These are phyloP conservation scores for Phytophthora cryptogea DNA, from an alignment of 352 stramenopile genomes.

Conservation along the genomic window DNA sequence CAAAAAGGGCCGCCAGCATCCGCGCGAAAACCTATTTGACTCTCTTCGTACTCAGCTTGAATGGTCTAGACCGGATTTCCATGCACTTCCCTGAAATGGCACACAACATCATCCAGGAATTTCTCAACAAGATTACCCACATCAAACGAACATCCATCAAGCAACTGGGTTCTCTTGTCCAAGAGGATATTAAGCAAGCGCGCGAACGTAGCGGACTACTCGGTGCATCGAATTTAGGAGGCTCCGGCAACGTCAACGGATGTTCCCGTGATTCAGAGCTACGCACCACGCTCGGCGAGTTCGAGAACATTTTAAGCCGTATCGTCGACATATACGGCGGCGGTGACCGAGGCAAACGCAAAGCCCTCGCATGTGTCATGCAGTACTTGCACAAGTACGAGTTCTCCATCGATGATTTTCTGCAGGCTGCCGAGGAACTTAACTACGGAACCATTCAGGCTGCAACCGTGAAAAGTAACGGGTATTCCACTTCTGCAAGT, in stretches of 20 bases:
- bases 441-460: conserved; percentile 22
- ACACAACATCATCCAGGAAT: conserved; percentile 72
- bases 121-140: conserved; percentile 80
- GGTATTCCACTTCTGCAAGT: conserved; percentile 11
- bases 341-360: conserved; percentile 71
- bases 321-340: conserved; percentile 75
- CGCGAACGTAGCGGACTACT: conserved; percentile 38
- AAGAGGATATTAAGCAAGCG: conserved; percentile 42
- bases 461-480: conserved; percentile 6
- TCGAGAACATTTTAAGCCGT: conserved; percentile 54
- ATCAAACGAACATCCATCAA: conserved; percentile 68
- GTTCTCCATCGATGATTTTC: conserved; percentile 78
- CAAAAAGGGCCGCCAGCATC: conserved; percentile 78
- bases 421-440: conserved; percentile 64
- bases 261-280: conserved; percentile 45
- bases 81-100: conserved; percentile 83
- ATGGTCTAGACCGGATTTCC: conserved; percentile 72
- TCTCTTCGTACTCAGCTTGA: conserved; percentile 75
- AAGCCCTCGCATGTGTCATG: conserved; percentile 72
- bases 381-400: conserved; percentile 84
- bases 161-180: conserved; percentile 36
- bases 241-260: conserved; percentile 1
- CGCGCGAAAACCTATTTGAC: conserved; percentile 83
- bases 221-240: conserved; percentile 12
- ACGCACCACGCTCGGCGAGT: conserved; percentile 50